phyloP scores from a whole-genome alignment of 139 green algal genomes.

The Chlorella sp. region DNA sequence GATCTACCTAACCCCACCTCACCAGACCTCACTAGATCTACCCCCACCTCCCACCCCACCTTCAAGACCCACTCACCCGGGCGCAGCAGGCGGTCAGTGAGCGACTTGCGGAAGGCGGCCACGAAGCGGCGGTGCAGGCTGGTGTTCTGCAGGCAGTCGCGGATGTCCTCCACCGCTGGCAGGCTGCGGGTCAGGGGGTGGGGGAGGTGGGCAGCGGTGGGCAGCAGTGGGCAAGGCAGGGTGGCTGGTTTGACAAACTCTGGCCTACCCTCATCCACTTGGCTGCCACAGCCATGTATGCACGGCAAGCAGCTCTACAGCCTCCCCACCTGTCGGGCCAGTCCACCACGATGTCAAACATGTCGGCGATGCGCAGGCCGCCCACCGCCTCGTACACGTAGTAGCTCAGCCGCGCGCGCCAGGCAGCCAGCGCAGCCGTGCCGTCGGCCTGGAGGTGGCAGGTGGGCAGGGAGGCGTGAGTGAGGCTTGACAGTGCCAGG shows the following conservation, averaged over 20 bases:
- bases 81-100: constrained; percentile 77
- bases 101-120: constrained; percentile 34
- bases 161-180: constrained; percentile 74
- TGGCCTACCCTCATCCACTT: too few species aligned
- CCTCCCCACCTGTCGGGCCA: constrained; percentile 51
- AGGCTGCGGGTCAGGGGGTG: constrained; percentile 29
- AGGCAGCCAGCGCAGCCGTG: constrained; percentile 48
- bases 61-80: constrained; percentile 26
- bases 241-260: too few species aligned
- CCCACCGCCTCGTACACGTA: constrained; percentile 79
- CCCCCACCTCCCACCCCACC: neutral
- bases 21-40: neutral
- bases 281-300: too few species aligned
- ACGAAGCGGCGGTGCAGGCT: constrained; percentile 62
- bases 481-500: neutral
- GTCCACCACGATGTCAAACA: constrained; percentile 95
- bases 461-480: neutral
- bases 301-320: too few species aligned
- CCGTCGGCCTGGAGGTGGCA: neutral
- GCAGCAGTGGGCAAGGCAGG: neutral
- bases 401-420: constrained; percentile 72
- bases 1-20: too few species aligned
- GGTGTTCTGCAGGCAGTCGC: constrained; percentile 76
- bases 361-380: constrained; percentile 63
- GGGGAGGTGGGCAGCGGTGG: neutral